Base-by-base conservation (phyloP, 805 yeast genomes). In the Candida multigemmis region DNA sequence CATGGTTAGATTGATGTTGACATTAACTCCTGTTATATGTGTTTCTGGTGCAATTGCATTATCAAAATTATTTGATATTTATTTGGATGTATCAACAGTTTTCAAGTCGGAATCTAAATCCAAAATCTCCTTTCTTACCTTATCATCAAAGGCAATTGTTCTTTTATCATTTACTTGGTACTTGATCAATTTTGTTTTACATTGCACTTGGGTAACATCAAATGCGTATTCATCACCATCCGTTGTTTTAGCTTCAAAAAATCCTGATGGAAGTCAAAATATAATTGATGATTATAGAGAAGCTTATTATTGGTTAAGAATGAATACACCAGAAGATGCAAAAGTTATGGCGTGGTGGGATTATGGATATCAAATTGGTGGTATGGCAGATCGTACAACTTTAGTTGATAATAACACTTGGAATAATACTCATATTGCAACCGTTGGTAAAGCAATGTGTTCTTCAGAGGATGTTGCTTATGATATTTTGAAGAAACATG, bases 291-390 rank as follows among this genome's bases (percentile, higher is more conserved):
- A 91, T 56, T 91, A 79, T 67, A 77, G 99, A 60, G 99, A 91
- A 65, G 98, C 97, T 7, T 91, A 91, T 64, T 91, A 89, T 55
- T 91, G 98, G 98, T 66, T 91, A 44, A 77, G 98, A 48, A 87
- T 89, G 95, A 91, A 91, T 61, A 91, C 98, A 1, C 76, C 82
- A 3, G 96, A 91, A 52, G 97, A 91, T 51, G 82, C 96, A 19
- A 87, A 83, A 55, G 81, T 91, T 35, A 85, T 93, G 80, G 79
- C 96, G 7, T 91, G 99, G 98, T 91, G 99, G 99, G 98, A 93
- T 65, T 93, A 93, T 50, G 99, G 99, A 30, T 91, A 91, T 58
- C 99, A 91, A 65, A 91, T 91, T 46, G 98, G 98, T 44, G 99
- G 99, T 37, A 91, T 91, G 97, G 98, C 98, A 24, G 98, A 91